A percentile compares a stretch with the other conserved stretches of the same genome.
These are phyloP conservation scores for Diaporthe vaccinii DNA, from an alignment of 2,329 filamentous ascomycete genomes.

Conservation along the genomic window DNA sequence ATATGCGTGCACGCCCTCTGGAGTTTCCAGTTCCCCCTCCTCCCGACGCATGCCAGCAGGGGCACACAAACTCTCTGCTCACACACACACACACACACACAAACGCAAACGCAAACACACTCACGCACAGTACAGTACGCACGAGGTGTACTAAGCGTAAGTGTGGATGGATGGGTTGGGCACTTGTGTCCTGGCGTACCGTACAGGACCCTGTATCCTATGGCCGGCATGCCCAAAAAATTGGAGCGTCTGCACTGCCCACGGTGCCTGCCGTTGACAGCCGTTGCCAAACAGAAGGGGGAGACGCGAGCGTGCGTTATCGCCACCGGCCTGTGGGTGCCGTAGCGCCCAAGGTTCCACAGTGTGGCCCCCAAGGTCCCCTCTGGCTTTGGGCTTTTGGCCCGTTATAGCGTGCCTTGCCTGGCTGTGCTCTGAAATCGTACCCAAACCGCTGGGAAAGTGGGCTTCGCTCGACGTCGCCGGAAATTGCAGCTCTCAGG, in stretches of 20 bases:
- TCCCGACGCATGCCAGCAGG: neutral
- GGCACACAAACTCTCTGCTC: neutral
- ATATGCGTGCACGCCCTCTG: slow-evolving; percentile 9
- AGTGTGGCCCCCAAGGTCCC: slow-evolving; percentile 8
- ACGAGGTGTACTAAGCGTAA: neutral
- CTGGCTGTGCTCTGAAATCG: neutral
- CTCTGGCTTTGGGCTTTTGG: neutral
- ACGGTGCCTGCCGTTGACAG: slow-evolving; percentile 22
- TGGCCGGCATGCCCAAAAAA: slow-evolving; percentile 39
- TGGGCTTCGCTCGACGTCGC: slow-evolving; percentile 14
- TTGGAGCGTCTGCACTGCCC: slow-evolving; percentile 25
- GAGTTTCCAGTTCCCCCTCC: neutral
- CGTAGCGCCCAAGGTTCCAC: slow-evolving; percentile 5
- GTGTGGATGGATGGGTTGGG: neutral
- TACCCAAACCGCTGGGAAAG: slow-evolving; percentile 27
- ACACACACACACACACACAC: neutral
- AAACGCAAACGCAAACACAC: neutral
- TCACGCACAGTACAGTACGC: slow-evolving; percentile 8
- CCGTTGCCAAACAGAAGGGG: slow-evolving; percentile 31
- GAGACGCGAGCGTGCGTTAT: neutral
- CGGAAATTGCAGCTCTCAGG: slow-evolving; percentile 33
- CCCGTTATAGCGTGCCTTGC: neutral
- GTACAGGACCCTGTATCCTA: slow-evolving; percentile 14
- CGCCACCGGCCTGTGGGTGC: slow-evolving; percentile 21
- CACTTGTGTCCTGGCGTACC: neutral